These are phyloP conservation scores for Linanthus parryae DNA, from an alignment of 148 eudicot species.

Conservation along the genomic window DNA sequence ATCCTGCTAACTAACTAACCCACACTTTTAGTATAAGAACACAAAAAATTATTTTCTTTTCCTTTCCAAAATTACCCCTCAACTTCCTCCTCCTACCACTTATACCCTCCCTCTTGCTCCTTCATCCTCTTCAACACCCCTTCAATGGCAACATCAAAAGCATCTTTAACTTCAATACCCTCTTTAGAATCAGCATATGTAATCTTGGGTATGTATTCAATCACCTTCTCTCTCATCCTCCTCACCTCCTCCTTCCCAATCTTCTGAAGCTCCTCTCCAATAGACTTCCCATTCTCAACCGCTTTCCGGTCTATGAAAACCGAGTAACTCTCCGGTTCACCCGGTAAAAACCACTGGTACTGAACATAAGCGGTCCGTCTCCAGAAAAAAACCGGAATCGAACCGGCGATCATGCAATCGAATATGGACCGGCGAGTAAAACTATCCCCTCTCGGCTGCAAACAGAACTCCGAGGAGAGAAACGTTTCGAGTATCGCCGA, in stretches of 20 bases:
- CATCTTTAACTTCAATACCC: slow-evolving; percentile 60
- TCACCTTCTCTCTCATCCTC: slow-evolving; percentile 74
- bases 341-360: slow-evolving; percentile 82
- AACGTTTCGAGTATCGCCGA: slow-evolving; percentile 57
- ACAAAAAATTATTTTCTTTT: no score
- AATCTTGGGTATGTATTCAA: slow-evolving; percentile 61
- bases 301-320: slow-evolving; percentile 75
- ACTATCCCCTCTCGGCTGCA: slow-evolving; percentile 93
- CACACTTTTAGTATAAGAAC: no score
- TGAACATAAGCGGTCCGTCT: slow-evolving; percentile 72
- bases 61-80: not conserved
- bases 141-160: slow-evolving; percentile 72
- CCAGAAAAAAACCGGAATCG: slow-evolving; percentile 95
- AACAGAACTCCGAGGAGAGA: slow-evolving; percentile 70
- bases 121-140: slow-evolving; percentile 58
- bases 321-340: slow-evolving; percentile 76
- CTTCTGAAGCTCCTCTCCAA: slow-evolving; percentile 44
- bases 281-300: slow-evolving; percentile 62
- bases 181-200: slow-evolving; percentile 49
- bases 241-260: slow-evolving; percentile 40
- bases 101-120: slow-evolving; percentile 42
- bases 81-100: slow-evolving; percentile 31
- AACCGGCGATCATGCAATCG: slow-evolving; percentile 94
- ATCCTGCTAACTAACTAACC: no score
- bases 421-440: slow-evolving; percentile 80